phyloP scores from a whole-genome alignment of 73 alveolate genomes.

The Uronychia binucleata region DNA sequence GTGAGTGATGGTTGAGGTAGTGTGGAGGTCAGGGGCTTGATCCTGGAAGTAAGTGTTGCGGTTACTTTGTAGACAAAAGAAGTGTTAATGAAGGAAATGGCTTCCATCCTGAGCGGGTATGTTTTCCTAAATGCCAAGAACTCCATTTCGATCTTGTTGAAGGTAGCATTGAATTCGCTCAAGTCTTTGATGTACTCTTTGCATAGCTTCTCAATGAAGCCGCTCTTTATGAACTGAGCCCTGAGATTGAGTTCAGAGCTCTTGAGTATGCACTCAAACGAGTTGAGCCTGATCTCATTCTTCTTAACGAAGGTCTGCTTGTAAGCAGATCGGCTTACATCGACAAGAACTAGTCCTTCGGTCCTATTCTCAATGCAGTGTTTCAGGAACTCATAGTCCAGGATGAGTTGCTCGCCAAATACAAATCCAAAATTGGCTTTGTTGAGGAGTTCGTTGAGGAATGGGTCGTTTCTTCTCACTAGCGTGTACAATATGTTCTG shows the following conservation, averaged over 20 bases:
- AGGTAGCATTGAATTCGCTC: slow-evolving; percentile 78
- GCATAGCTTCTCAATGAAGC: slow-evolving; percentile 77
- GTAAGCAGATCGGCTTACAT: neutral
- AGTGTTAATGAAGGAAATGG: slow-evolving; percentile 68
- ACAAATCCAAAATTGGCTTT: slow-evolving; percentile 53
- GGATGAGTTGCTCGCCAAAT: slow-evolving; percentile 54
- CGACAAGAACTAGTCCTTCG: slow-evolving; percentile 54
- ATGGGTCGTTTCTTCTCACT: slow-evolving; percentile 38
- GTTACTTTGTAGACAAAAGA: slow-evolving; percentile 42
- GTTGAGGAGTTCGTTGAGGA: slow-evolving; percentile 38
- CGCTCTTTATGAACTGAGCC: slow-evolving; percentile 68
- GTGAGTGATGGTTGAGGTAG: too few relatives aligned
- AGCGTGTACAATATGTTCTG: slow-evolving; percentile 46
- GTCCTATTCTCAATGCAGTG: slow-evolving; percentile 61
- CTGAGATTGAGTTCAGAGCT: slow-evolving; percentile 49
- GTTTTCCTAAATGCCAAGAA: slow-evolving; percentile 81
- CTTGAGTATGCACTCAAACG: slow-evolving; percentile 34
- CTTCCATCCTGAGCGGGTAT: slow-evolving; percentile 78
- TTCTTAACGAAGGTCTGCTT: slow-evolving; percentile 57
- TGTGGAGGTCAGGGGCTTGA: too few relatives aligned
- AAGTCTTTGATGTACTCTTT: slow-evolving; percentile 76
- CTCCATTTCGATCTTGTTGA: slow-evolving; percentile 79
- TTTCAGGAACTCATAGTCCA: slow-evolving; percentile 62
- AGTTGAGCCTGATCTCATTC: slow-evolving; percentile 57
- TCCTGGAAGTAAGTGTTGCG: neutral